Percentiles rank a stretch among this genome's conserved stretches.
Evolutionary conservation across 352 stramenopile species (phyloP).

Genomic region (Phytophthora pini): DNA sequence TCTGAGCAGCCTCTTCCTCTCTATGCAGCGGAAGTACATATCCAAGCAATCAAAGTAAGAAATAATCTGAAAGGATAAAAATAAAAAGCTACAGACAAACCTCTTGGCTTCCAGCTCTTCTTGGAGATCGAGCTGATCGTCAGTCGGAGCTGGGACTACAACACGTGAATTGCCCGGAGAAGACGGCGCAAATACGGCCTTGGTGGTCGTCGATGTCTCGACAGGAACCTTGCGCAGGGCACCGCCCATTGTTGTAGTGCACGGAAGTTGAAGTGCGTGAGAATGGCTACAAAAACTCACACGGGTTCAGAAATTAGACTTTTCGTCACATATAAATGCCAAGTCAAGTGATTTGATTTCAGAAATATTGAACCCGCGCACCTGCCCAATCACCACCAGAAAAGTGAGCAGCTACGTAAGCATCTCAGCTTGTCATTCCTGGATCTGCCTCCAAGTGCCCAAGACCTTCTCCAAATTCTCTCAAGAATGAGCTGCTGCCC

Average conservation of each 20-base stretch:
- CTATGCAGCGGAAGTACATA: slow-evolving; percentile 18
- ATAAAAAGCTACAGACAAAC: slow-evolving; percentile 11
- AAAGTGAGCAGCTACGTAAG: neutral
- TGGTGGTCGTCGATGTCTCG: slow-evolving; percentile 7
- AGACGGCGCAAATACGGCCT: slow-evolving; percentile 26
- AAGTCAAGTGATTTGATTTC: slow-evolving; percentile 13
- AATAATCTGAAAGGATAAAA: too few relatives aligned
- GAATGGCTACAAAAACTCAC: slow-evolving; percentile 9
- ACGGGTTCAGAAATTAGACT: slow-evolving; percentile 22
- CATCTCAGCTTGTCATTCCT: slow-evolving; percentile 18
- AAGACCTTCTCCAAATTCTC: neutral
- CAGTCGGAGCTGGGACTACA: slow-evolving; percentile 23
- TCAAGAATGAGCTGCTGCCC: slow-evolving; percentile 82
- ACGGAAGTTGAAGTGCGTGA: slow-evolving; percentile 18
- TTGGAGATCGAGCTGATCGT: slow-evolving; percentile 61
- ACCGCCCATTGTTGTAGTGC: slow-evolving; percentile 44
- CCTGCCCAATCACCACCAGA: slow-evolving; percentile 25
- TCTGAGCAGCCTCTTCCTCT: slow-evolving; percentile 50
- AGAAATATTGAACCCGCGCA: slow-evolving; percentile 2
- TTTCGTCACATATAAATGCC: slow-evolving; percentile 20
- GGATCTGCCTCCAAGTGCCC: slow-evolving; percentile 10
- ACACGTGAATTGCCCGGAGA: slow-evolving; percentile 26
- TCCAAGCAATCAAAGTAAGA: too few relatives aligned
- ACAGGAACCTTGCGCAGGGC: slow-evolving; percentile 41
- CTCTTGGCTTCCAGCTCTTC: slow-evolving; percentile 68